These are phyloP conservation scores for Xylaria sp. DNA, from an alignment of 2,329 filamentous ascomycete species.

Conservation along the genomic window DNA sequence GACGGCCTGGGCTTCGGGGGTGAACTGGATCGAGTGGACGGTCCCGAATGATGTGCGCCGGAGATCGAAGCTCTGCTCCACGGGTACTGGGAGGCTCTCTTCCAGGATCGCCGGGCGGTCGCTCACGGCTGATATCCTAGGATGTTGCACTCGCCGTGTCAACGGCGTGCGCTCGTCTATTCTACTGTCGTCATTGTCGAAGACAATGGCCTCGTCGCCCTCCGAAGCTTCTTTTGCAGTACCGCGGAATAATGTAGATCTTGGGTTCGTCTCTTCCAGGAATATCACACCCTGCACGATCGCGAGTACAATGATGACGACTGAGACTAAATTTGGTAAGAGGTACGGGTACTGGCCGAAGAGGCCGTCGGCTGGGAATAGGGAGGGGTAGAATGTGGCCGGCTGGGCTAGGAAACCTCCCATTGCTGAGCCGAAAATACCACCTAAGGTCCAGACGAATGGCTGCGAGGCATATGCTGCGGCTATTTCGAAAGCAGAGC, in stretches of 20 bases:
- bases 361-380: slow-evolving; percentile 54
- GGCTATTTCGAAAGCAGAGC: slow-evolving; percentile 38
- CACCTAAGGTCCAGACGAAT: slow-evolving; percentile 54
- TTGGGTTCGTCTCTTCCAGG: slow-evolving; percentile 60
- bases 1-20: slow-evolving; percentile 36
- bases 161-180: slow-evolving; percentile 48
- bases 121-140: slow-evolving; percentile 38
- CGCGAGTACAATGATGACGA: slow-evolving; percentile 69
- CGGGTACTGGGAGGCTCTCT: slow-evolving; percentile 50
- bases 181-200: slow-evolving; percentile 45
- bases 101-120: slow-evolving; percentile 50
- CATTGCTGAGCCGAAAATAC: slow-evolving; percentile 53
- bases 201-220: slow-evolving; percentile 36
- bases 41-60: slow-evolving; percentile 56
- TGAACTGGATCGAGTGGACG: slow-evolving; percentile 54
- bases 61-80: slow-evolving; percentile 53
- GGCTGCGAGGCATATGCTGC: slow-evolving; percentile 53
- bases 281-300: slow-evolving; percentile 71
- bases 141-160: slow-evolving; percentile 24
- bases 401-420: slow-evolving; percentile 53
- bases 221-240: slow-evolving; percentile 34
- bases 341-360: slow-evolving; percentile 76
- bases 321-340: slow-evolving; percentile 74
- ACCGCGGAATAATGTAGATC: slow-evolving; percentile 23
- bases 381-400: slow-evolving; percentile 49